phyloP scores from a whole-genome alignment of 768 basidiomycete genomes.

The Kwoniella botswanensis region DNA sequence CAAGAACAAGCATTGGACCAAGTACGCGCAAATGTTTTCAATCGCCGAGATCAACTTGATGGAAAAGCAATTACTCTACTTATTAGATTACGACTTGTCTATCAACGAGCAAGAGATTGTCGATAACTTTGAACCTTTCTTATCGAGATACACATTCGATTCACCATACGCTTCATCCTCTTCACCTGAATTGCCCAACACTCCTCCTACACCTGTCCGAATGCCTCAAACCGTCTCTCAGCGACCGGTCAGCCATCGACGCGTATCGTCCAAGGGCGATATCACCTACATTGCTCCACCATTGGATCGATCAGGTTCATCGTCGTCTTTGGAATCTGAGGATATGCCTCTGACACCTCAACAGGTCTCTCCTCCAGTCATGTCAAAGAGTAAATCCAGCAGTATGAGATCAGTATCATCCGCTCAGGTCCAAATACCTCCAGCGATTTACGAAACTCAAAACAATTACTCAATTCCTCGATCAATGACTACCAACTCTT shows the following conservation, averaged over 20 bases:
- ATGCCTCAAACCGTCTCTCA: slow-evolving; percentile 5
- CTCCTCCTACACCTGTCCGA: slow-evolving; percentile 42
- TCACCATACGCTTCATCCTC: slow-evolving; percentile 32
- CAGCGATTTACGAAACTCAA: slow-evolving; percentile 45
- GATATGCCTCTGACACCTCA: slow-evolving; percentile 48
- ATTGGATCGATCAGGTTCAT: slow-evolving; percentile 56
- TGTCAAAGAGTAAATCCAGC: slow-evolving; percentile 8
- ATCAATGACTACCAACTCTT: slow-evolving; percentile 32
- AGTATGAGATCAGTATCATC: slow-evolving; percentile 32
- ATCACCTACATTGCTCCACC: slow-evolving; percentile 51
- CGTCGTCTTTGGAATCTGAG: slow-evolving; percentile 55
- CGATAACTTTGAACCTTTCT: slow-evolving; percentile 56
- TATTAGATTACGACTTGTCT: slow-evolving; percentile 68
- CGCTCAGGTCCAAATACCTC: slow-evolving; percentile 38
- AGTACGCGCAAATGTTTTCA: slow-evolving; percentile 72
- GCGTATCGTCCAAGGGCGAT: slow-evolving; percentile 35
- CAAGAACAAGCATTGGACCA: slow-evolving; percentile 87
- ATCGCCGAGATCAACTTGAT: slow-evolving; percentile 76
- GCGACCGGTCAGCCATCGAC: slow-evolving; percentile 39
- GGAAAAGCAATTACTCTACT: slow-evolving; percentile 91
- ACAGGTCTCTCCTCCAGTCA: slow-evolving; percentile 21
- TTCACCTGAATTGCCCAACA: slow-evolving; percentile 47
- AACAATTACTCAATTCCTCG: slow-evolving; percentile 35
- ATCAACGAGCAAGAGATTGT: slow-evolving; percentile 55
- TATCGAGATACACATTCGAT: slow-evolving; percentile 29